Base-by-base conservation (phyloP, 495 filamentous ascomycete species). In the Tuber calosporum region DNA sequence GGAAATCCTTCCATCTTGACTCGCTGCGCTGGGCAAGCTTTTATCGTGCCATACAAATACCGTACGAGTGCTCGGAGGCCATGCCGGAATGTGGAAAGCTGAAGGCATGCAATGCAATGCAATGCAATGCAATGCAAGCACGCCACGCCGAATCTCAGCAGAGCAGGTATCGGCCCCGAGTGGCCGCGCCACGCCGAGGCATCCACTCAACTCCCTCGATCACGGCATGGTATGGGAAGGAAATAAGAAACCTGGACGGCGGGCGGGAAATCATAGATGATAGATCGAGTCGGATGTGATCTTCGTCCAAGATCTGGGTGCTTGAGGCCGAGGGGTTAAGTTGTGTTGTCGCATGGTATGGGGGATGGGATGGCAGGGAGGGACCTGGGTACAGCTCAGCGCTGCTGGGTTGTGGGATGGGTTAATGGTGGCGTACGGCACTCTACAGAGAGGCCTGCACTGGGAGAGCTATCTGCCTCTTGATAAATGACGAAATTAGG, bases 81-180 rank as follows among this genome's bases (percentile, higher is more conserved):
- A 58, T 9, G 48, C 22, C 53, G 26, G 34, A 17, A 26, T 62
- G 26, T 34, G 53, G 26, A 17, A 62, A 62, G 53, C 53, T 62
- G 53, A 62, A n/a, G 11, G 1, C 26, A 62, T 62, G 53, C 53
- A 62, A 62, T 62, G 53, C 42, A 43, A 62, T 62, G 53, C 42
- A 43, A 43, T 43, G 42, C 26, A 62, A 62, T 62, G 53, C 48
- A 58, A 53, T n/a, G 48, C 53, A 30, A 34, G 53, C 26, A 34
- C 53, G 53, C 53, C 53, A 62, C 53, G 30, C 53, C 53, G 53
- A 62, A 15, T 34, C 53, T 62, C 53, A 62, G 53, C 53, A 62
- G 53, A 62, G 13, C 53, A 62, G 53, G 53, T 62, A 62, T 62
- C 53, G 53, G 53, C 53, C 53, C 26, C 53, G 53, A 34, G 6